A percentile compares a stretch with the other conserved stretches of the same genome.
phyloP scores from a whole-genome alignment of 305 asterid genomes.

The Fraxinus paxiana region DNA sequence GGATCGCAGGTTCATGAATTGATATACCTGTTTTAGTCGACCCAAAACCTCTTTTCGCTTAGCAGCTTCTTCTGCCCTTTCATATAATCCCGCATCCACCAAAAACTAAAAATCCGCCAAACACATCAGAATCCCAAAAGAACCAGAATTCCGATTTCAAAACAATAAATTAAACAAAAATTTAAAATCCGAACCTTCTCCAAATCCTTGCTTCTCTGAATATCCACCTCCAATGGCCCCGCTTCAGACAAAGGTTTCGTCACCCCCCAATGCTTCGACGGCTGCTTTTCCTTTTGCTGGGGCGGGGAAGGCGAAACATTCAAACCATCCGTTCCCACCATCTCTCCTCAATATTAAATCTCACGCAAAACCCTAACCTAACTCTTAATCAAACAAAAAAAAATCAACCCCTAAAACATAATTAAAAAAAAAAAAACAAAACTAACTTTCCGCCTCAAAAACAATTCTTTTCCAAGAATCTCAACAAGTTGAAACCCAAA shows the following conservation, averaged over 20 bases:
- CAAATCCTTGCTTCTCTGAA: constrained; percentile 56
- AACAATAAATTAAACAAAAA: neutral
- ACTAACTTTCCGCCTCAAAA: neutral
- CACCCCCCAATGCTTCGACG: too few relatives aligned
- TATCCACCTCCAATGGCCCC: constrained; percentile 55
- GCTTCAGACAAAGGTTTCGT: too few relatives aligned
- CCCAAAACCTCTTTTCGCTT: constrained; percentile 66
- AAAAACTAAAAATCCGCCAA: constrained; percentile 46
- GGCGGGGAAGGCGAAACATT: constrained; percentile 31
- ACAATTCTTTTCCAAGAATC: neutral
- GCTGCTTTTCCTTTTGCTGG: constrained; percentile 28
- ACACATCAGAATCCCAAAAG: constrained; percentile 14
- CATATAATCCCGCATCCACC: constrained; percentile 66
- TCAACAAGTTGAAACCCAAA: neutral
- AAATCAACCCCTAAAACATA: neutral
- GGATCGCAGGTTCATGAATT: neutral
- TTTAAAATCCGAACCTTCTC: constrained; percentile 56
- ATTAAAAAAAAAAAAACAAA: neutral
- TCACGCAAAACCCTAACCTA: neutral
- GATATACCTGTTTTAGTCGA: constrained; percentile 64
- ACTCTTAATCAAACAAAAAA: constrained; percentile 14
- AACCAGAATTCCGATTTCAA: neutral
- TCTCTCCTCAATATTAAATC: constrained; percentile 3
- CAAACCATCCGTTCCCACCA: constrained; percentile 45
- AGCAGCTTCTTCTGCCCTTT: constrained; percentile 63